A percentile compares a stretch with the other conserved stretches of the same genome.
Conservation (phyloP, 768 basidiomycete species). For the Calocybe cyanea region DNA sequence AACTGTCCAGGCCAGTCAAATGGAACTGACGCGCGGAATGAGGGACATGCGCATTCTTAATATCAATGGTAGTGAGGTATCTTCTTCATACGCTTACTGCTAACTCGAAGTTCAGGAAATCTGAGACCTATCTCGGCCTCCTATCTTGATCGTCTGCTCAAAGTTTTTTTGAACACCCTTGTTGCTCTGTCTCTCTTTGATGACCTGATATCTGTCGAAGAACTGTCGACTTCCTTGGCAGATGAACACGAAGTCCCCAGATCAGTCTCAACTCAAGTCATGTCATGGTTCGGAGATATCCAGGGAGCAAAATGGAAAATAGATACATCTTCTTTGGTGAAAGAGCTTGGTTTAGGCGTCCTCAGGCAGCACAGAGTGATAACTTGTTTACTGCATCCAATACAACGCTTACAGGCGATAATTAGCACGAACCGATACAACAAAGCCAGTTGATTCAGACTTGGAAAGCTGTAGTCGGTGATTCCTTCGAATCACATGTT, state of each 20-base stretch:
- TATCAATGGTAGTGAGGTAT: slow-evolving; percentile 49
- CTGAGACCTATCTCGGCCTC: slow-evolving; percentile 69
- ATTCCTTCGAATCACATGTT: slow-evolving; percentile 65
- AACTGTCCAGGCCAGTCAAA: slow-evolving; percentile 80
- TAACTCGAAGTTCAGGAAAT: slow-evolving; percentile 38
- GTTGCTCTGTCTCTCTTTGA: slow-evolving; percentile 57
- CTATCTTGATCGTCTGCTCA: slow-evolving; percentile 69
- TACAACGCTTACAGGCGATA: neutral
- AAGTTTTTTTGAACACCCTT: slow-evolving; percentile 70
- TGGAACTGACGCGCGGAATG: slow-evolving; percentile 63
- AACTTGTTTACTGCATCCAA: neutral
- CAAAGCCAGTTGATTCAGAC: slow-evolving; percentile 52
- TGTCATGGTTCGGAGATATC: slow-evolving; percentile 79
- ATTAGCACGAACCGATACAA: slow-evolving; percentile 56
- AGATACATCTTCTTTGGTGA: slow-evolving; percentile 57
- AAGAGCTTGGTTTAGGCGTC: slow-evolving; percentile 75
- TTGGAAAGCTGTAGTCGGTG: slow-evolving; percentile 78
- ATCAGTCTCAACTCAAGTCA: slow-evolving; percentile 60
- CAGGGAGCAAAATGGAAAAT: slow-evolving; percentile 58
- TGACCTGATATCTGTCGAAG: slow-evolving; percentile 50
- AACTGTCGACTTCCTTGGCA: slow-evolving; percentile 56
- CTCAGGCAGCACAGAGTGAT: slow-evolving; percentile 57
- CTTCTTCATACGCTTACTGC: neutral
- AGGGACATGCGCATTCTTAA: slow-evolving; percentile 68
- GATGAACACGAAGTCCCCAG: slow-evolving; percentile 71